Base-by-base conservation (phyloP, 805 yeast genomes). In the Kodamaea laetipori region DNA sequence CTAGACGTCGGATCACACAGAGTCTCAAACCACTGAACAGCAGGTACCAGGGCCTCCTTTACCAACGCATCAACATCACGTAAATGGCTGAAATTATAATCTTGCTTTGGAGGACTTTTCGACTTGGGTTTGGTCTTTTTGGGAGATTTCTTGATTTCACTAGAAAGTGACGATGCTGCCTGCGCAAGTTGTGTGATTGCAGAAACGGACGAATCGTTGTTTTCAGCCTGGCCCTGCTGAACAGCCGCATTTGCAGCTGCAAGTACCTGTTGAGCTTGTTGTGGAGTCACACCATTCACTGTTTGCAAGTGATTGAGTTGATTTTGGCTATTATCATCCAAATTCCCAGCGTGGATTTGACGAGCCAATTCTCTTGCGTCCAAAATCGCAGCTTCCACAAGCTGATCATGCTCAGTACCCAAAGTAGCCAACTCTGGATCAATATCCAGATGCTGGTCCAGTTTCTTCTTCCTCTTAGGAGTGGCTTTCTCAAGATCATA, bases 361-460 rank as follows among this genome's bases (percentile, higher is more conserved):
- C 69, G 71, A 15, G 84, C 82, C 45, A 83, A 68, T 32, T 82
- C 80, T 40, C 83, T 72, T 0, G 88, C 86, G 53, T 83, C 86
- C 49, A 81, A 67, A 36, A 84, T 80, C 1, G 86, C 87, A 37
- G 83, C 87, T 46, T 82, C 80, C 8, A 82, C 89, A 43, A 84
- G 65, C 50, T 76, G 83, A 44, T 80, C 85, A 52, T 81, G 85
- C 32, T 79, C 82, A 12, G 76, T 50, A 30, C 63, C 67, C 40
- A 69, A 53, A 2, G 58, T 66, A 4, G 66, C 64, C 21, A 69
- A 56, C 34, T 69, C 76, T 3, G 73, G 71, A 44, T 69, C 74
- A 27, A 67, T 65, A 4, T 61, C 71, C 16, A 49, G 41, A 12
- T 21, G 41, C 33, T 42, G 16, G 25, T 21, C 24, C 24, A 21